Evolutionary conservation across 768 basidiomycete species (phyloP), one percentile per base, ranked within the genome.

Genomic region (Boletus rubroflammeus): DNA sequence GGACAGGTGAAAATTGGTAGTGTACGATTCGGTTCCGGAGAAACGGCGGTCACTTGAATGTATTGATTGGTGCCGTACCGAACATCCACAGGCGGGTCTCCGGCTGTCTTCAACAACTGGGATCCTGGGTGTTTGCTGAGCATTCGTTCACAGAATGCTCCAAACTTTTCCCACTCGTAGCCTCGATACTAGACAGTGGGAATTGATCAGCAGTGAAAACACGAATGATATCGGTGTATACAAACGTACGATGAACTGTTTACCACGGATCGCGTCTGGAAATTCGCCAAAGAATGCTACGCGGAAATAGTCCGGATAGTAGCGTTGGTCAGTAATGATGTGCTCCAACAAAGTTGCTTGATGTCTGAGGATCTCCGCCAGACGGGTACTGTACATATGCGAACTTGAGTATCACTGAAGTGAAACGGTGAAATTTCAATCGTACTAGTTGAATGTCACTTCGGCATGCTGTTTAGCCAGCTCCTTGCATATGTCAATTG

Each of bases 241-340:
- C n/a, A 26, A 50, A 56, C 81, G 56, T 70, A 94, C 92, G 56
- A 96, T 86, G 73, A 94, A 98, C 54, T 93, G 90, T 69, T 95
- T 96, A 62, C 88, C 84, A 51, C 87, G 81, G 38, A 96, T 82
- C 17, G 90, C 90, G 19, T 75, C 80, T 0, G 93, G 93, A 75
- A 95, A 95, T 61, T 86, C 90, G 25, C 96, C 95, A 71, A 86
- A 97, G 73, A 94, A 98, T 5, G 88, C 88, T 34, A 98, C 91
- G 44, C 92, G 80, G 76, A 94, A 98, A 71, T 95, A 97, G 63
- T 93, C 94, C 19, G 92, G 84, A 65, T 93, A 93, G 59, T 90
- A 90, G 46, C 91, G 82, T 69, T 88, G 84, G 55, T 90, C 82
- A 34, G 79, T 82, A 46, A 90, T 85, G 56, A 96, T 95, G 61